phyloP scores from a whole-genome alignment of 495 filamentous ascomycete species.

The Talaromyces liani region DNA sequence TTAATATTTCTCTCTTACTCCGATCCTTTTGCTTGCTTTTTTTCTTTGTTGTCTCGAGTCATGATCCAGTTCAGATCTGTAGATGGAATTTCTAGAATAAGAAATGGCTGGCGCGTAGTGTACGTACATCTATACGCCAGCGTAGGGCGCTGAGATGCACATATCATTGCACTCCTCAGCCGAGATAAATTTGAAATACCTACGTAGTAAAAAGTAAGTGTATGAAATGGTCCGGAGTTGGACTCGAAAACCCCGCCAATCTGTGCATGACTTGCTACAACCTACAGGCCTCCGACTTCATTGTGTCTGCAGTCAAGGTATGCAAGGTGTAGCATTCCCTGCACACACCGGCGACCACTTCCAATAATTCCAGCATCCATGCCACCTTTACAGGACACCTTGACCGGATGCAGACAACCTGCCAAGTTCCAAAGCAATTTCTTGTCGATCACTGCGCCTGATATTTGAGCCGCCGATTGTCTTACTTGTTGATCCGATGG shows the following conservation, averaged over 20 bases:
- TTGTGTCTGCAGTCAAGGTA: not conserved
- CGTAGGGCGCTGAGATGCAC: not conserved
- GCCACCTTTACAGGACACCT: not conserved
- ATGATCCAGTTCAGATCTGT: not conserved
- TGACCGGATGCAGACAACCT: not conserved
- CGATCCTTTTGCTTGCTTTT: not conserved
- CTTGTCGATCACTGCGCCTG: not conserved
- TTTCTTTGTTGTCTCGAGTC: not conserved
- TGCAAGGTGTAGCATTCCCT: not conserved
- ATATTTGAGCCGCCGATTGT: not conserved
- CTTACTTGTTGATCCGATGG: not conserved
- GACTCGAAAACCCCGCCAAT: not conserved
- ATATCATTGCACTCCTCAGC: not conserved
- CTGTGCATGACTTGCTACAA: not conserved
- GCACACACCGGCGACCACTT: not conserved
- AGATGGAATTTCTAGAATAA: not conserved
- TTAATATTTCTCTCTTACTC: no score
- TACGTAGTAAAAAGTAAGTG: not conserved
- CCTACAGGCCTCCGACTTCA: not conserved
- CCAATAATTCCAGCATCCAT: not conserved
- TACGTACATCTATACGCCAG: not conserved
- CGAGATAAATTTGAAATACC: not conserved
- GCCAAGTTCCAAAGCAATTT: not conserved
- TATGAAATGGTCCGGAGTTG: not conserved
- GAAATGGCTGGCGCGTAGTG: not conserved